phyloP scores from a whole-genome alignment of 306 rosid species.

The Castanopsis chinensis region DNA sequence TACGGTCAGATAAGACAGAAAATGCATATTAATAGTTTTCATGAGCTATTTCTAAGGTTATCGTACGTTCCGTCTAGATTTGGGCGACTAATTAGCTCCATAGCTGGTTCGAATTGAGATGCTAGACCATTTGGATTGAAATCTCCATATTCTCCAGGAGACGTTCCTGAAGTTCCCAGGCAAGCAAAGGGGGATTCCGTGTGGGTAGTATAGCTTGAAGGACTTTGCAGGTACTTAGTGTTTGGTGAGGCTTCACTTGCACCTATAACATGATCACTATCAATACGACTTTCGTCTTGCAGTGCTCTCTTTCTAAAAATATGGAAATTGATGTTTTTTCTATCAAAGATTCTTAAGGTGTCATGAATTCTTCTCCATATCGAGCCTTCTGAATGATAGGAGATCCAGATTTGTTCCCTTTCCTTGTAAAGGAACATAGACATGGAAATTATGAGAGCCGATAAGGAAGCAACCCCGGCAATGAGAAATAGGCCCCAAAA shows the following conservation, averaged over 20 bases:
- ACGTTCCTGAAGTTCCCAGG: neutral
- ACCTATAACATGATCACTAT: too few relatives aligned
- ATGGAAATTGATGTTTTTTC: conserved; percentile 23
- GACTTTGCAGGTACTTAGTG: neutral
- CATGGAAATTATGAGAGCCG: conserved; percentile 23
- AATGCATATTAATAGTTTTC: neutral
- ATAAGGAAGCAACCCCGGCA: conserved; percentile 29
- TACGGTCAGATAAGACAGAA: neutral
- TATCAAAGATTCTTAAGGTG: conserved; percentile 20
- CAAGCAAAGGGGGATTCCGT: too few relatives aligned
- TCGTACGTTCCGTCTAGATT: neutral
- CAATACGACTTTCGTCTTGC: too few relatives aligned
- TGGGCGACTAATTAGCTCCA: neutral
- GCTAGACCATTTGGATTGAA: neutral
- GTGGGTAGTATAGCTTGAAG: neutral
- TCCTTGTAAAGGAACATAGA: neutral
- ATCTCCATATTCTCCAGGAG: neutral
- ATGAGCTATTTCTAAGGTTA: neutral
- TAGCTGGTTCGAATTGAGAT: neutral
- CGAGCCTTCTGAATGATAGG: neutral
- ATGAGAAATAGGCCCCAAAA: conserved; percentile 61
- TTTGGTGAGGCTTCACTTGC: neutral
- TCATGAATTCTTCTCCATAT: neutral
- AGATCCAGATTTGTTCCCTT: neutral
- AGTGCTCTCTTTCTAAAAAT: conserved; percentile 2